These are phyloP conservation scores for Globisporangium yorkense DNA, from an alignment of 352 stramenopile species.

Conservation along the genomic window DNA sequence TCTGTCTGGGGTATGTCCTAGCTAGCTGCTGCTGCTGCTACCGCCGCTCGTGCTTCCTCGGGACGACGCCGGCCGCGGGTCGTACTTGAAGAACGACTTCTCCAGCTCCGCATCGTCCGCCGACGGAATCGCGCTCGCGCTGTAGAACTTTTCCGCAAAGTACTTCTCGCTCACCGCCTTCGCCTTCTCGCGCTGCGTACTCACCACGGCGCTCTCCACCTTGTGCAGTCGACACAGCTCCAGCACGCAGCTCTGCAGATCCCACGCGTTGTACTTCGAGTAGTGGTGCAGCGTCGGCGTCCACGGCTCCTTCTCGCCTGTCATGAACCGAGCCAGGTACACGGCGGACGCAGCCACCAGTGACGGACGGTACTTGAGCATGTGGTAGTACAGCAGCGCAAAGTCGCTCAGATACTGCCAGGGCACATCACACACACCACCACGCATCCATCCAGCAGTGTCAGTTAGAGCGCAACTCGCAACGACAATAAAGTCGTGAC, in stretches of 20 bases:
- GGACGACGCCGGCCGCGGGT: conserved; percentile 3
- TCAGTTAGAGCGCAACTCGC: not conserved
- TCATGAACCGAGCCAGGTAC: conserved; percentile 71
- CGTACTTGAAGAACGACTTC: conserved; percentile 39
- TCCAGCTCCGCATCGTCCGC: conserved; percentile 36
- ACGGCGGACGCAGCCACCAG: conserved; percentile 64
- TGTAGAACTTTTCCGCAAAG: conserved; percentile 55
- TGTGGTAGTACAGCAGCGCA: conserved; percentile 58
- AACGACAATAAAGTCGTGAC: not conserved
- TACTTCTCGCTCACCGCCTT: conserved; percentile 85
- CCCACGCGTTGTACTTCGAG: conserved; percentile 63
- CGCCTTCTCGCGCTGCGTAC: conserved; percentile 63
- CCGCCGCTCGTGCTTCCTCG: not conserved
- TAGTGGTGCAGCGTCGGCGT: conserved; percentile 80
- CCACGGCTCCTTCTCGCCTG: conserved; percentile 52
- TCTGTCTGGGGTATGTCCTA: not conserved
- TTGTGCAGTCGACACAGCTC: conserved; percentile 59
- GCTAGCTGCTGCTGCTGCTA: conserved; percentile 3
- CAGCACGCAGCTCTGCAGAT: conserved; percentile 60
- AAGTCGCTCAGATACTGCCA: conserved; percentile 73
- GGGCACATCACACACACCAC: not conserved
- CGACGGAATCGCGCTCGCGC: conserved; percentile 40
- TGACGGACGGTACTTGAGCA: conserved; percentile 70
- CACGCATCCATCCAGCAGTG: no score
- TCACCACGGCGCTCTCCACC: conserved; percentile 52